Evolutionary conservation across 2,329 filamentous ascomycete species (phyloP), one percentile per base, ranked within the genome.

Genomic region (Ophiosphaerella korrae): DNA sequence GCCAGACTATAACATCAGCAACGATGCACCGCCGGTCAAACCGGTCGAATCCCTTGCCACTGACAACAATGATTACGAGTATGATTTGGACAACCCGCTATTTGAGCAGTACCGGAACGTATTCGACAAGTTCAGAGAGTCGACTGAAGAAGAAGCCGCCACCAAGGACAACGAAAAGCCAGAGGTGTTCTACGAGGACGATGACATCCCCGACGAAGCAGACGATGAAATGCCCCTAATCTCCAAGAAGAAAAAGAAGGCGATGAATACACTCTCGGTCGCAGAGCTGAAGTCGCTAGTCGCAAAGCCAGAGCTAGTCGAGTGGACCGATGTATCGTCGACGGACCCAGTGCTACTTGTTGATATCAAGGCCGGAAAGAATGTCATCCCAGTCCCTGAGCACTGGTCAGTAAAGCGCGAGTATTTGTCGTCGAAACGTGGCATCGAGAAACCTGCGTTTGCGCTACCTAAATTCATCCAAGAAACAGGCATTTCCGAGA

Each of bases 391-490:
- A 1, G 94, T 99, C 1, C 94, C 94, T 1, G 81, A 83, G 4
- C 94, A 99, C 72, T 99, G 94, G 94, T 92, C 90, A 0, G 79
- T 99, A 48, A 99, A 99, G 79, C 86, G 94, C 60, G 94, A 99
- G 73, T 99, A 99, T 69, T 81, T 99, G 3, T 97, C 93, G 1
- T 97, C 92, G 38, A 99, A 99, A 76, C 85, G 94, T 53, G 94
- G 94, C 76, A 90, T 99, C 53, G 94, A 99, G 75, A 99, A 99
- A 76, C 84, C 93, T 0, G 87, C 92, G 0, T 99, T 97, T 74
- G 84, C 90, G 23, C 82, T 99, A 13, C 94, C 94, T 1, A 94
- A 93, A 66, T 99, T 97, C 74, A 99, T 99, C 59, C 89, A 93
- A 64, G 94, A 97, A 70, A 99, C 94, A 2, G 94, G 94, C 31